Conservation (phyloP, 2,329 filamentous ascomycete species). For the Basipetospora chlamydospora region DNA sequence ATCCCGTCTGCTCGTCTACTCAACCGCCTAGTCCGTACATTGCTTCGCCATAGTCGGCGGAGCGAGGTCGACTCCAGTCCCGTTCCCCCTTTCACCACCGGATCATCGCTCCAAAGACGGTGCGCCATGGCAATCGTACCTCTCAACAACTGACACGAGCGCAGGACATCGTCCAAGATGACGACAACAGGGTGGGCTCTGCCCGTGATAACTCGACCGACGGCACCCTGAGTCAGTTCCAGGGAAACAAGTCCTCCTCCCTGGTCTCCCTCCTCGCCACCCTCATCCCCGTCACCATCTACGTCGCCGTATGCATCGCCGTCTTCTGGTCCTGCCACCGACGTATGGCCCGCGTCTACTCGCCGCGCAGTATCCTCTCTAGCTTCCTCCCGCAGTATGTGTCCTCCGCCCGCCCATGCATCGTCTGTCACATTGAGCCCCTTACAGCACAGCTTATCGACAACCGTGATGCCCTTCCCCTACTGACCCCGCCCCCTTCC, state of each 20-base stretch:
- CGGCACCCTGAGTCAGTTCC: slow-evolving; percentile 21
- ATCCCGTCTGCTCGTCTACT: too few relatives aligned
- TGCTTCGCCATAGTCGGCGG: too few relatives aligned
- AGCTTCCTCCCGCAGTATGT: slow-evolving; percentile 35
- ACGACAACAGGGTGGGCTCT: slow-evolving; percentile 28
- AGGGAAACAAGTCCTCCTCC: slow-evolving; percentile 24
- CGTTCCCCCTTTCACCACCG: too few relatives aligned
- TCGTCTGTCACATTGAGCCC: slow-evolving; percentile 27
- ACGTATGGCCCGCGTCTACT: slow-evolving; percentile 36
- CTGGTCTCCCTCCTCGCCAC: slow-evolving; percentile 30
- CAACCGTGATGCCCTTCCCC: neutral
- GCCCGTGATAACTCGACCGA: slow-evolving; percentile 23
- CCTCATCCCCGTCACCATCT: slow-evolving; percentile 35
- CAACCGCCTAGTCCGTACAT: too few relatives aligned
- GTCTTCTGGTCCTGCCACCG: slow-evolving; percentile 36
- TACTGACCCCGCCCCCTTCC: slow-evolving; percentile 5
- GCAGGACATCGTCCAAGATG: slow-evolving; percentile 7
- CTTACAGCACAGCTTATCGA: slow-evolving; percentile 6
- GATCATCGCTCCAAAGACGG: too few relatives aligned
- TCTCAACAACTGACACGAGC: neutral
- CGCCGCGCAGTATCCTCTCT: slow-evolving; percentile 35
- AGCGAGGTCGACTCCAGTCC: too few relatives aligned
- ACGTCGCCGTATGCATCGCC: slow-evolving; percentile 31
- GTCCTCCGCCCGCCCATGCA: neutral
- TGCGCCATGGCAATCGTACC: too few relatives aligned